Conservation (phyloP, 1,284 basidiomycete species). For the Sanghuangporus weigelae region DNA sequence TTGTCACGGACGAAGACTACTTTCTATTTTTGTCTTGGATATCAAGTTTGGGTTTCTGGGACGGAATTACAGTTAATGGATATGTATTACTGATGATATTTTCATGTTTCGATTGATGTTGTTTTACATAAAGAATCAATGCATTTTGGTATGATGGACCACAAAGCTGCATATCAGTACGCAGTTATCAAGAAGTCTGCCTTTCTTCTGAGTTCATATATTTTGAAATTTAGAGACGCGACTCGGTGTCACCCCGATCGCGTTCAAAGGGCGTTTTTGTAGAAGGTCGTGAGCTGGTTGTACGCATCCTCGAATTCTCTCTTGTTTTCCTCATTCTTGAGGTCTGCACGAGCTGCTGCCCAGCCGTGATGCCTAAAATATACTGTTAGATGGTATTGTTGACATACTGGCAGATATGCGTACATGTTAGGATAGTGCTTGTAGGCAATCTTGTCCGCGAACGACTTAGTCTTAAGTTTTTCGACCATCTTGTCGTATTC, state of each 20-base stretch:
- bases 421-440: constrained; percentile 51
- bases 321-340: constrained; percentile 57
- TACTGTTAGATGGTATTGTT: constrained; percentile 11
- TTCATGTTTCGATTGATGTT: too few species aligned
- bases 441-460: constrained; percentile 48
- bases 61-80: too few species aligned
- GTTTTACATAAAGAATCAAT: too few species aligned
- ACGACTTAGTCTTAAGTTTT: constrained; percentile 44
- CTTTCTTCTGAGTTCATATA: not conserved
- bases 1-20: too few species aligned
- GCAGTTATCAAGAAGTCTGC: not conserved
- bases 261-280: constrained; percentile 27
- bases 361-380: constrained; percentile 58
- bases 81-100: too few species aligned
- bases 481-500: constrained; percentile 53
- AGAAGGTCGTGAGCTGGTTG: constrained; percentile 46
- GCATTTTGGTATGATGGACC: not conserved
- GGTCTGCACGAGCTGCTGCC: constrained; percentile 65
- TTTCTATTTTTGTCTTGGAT: too few species aligned
- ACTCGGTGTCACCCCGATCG: constrained; percentile 9
- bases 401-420: constrained; percentile 15
- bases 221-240: not conserved
- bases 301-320: constrained; percentile 67
- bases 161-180: not conserved
- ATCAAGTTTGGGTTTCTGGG: too few species aligned